These are phyloP conservation scores for Aspergillus diversus DNA, from an alignment of 495 filamentous ascomycete genomes.

Conservation along the genomic window DNA sequence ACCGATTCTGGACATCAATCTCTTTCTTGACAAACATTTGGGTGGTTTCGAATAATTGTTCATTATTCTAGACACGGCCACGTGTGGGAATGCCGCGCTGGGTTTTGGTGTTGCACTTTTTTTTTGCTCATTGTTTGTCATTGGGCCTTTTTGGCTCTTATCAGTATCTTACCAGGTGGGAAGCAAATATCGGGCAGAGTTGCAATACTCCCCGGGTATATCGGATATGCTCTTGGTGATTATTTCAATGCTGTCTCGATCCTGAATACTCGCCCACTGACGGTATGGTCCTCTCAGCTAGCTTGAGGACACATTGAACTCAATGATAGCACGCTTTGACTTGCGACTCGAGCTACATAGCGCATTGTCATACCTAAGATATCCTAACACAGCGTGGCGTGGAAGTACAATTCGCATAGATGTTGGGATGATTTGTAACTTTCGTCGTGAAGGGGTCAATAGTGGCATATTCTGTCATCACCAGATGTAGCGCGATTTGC, in stretches of 20 bases:
- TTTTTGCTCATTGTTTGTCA: slow-evolving; percentile 4
- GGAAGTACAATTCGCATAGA: neutral
- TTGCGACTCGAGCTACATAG: slow-evolving; percentile 4
- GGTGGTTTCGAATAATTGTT: slow-evolving; percentile 5
- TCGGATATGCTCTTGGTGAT: neutral
- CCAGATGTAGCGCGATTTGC: slow-evolving; percentile 10
- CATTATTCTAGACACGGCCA: slow-evolving; percentile 13
- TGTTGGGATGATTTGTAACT: neutral
- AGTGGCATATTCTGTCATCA: slow-evolving; percentile 1
- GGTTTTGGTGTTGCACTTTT: slow-evolving; percentile 2
- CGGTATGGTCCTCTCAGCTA: slow-evolving; percentile 2
- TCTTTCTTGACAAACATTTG: neutral
- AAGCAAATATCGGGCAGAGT: slow-evolving; percentile 10
- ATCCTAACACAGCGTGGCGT: neutral
- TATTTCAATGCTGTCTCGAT: slow-evolving; percentile 4
- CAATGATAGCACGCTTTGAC: neutral
- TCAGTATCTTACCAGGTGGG: neutral
- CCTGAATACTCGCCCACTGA: neutral
- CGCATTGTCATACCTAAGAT: slow-evolving; percentile 9
- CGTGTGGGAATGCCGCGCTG: slow-evolving; percentile 18
- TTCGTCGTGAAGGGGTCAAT: neutral
- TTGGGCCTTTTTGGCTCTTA: slow-evolving; percentile 16
- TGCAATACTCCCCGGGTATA: slow-evolving; percentile 6
- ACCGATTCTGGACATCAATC: slow-evolving; percentile 2
- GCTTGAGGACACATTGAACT: slow-evolving; percentile 2